These are phyloP conservation scores for Ophiorrhiza pumila DNA, from an alignment of 257 asterid genomes.

Conservation along the genomic window DNA sequence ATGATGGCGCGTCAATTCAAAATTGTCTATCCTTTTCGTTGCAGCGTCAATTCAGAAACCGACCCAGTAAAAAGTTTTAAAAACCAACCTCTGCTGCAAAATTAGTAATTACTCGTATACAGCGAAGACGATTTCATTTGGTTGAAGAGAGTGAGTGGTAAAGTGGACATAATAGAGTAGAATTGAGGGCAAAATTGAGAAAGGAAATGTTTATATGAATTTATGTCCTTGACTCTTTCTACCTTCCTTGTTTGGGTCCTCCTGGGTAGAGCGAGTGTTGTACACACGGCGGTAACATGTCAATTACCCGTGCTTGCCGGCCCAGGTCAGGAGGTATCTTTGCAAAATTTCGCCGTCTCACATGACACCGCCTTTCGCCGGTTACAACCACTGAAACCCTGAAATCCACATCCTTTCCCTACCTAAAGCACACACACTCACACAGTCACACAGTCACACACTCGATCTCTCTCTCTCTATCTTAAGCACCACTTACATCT, in stretches of 20 bases:
- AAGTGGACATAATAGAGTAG: neutral
- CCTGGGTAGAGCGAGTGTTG: no score
- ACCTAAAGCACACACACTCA: neutral
- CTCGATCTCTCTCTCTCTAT: no score
- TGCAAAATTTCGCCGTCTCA: constrained; percentile 39
- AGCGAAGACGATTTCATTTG: no score
- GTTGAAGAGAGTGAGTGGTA: no score
- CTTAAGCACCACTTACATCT: no score
- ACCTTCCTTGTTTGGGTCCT: no score
- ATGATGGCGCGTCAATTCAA: constrained; percentile 6
- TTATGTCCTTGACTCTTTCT: constrained; percentile 4
- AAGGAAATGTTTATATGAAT: neutral
- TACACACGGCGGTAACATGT: constrained; percentile 35
- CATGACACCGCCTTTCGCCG: constrained; percentile 38
- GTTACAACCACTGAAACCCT: constrained; percentile 26
- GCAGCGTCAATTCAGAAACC: constrained; percentile 9
- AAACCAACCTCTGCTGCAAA: neutral
- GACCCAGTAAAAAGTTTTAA: constrained; percentile 4
- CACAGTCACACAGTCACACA: neutral
- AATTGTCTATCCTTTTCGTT: neutral
- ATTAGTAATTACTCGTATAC: no score
- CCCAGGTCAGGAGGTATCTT: constrained; percentile 34
- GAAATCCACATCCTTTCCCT: constrained; percentile 12
- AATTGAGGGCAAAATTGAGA: neutral
- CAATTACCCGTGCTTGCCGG: constrained; percentile 42